Conservation (phyloP, 805 yeast genomes). For the Teunomyces lycoperdinae region DNA sequence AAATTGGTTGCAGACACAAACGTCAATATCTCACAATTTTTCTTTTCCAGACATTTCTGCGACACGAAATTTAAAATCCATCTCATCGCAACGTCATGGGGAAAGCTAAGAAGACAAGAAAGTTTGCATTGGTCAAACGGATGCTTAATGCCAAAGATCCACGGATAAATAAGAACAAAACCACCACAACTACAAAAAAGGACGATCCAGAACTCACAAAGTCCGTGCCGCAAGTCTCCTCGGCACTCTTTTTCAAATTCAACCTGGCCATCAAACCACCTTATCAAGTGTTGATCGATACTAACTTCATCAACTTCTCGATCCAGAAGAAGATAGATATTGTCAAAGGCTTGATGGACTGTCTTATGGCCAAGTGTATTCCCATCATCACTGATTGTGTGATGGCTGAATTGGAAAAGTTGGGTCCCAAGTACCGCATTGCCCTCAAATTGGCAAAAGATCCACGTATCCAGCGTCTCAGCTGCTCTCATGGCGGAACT, state of each 20-base stretch:
- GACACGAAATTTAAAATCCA: background rate
- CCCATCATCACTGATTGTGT: conserved; percentile 97
- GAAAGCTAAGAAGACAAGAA: conserved; percentile 93
- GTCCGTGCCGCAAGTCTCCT: conserved; percentile 83
- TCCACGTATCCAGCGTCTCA: conserved; percentile 82
- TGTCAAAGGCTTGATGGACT: conserved; percentile 96
- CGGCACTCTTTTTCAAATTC: conserved; percentile 91
- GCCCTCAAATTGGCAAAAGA: conserved; percentile 92
- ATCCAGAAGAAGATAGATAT: conserved; percentile 94
- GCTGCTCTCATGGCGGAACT: conserved; percentile 91
- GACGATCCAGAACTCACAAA: conserved; percentile 67
- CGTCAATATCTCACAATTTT: no score
- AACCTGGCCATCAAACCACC: conserved; percentile 97
- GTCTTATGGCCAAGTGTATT: conserved; percentile 89
- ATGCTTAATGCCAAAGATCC: conserved; percentile 73
- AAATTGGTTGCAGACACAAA: no score
- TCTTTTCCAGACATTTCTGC: no score
- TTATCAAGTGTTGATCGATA: conserved; percentile 91
- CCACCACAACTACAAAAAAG: conserved; percentile 23
- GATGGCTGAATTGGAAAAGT: conserved; percentile 93
- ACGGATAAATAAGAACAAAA: conserved; percentile 41
- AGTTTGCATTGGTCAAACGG: conserved; percentile 90
- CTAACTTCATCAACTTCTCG: conserved; percentile 94
- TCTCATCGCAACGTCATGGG: conserved; percentile 59
- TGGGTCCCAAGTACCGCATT: conserved; percentile 92